phyloP scores from a whole-genome alignment of 169 alveolate genomes.

The Plasmodium vivax region DNA sequence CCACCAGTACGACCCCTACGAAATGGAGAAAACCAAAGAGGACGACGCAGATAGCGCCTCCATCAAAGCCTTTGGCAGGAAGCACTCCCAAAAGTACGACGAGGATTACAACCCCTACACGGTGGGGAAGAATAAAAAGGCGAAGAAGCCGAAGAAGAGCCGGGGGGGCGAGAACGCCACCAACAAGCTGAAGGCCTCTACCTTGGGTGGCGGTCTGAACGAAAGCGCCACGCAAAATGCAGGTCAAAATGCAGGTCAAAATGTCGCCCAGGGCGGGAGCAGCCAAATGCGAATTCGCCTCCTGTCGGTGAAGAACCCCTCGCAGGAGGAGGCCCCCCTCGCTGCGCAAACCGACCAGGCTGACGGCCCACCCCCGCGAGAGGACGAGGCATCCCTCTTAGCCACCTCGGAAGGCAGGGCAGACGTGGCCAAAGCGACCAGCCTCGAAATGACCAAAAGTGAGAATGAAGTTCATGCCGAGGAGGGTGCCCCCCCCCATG shows the following conservation, averaged over 20 bases:
- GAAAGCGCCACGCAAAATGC: not conserved
- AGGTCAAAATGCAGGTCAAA: not conserved
- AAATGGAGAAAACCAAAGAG: slow-evolving; percentile 10
- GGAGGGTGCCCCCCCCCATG: not conserved
- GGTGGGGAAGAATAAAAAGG: slow-evolving; percentile 14
- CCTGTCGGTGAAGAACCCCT: not conserved
- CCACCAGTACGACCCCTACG: slow-evolving; percentile 10
- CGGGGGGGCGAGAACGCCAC: not conserved
- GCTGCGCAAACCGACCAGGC: not conserved
- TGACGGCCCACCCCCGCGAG: not conserved
- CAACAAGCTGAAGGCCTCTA: not conserved
- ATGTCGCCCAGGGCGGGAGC: not conserved
- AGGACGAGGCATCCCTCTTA: not conserved
- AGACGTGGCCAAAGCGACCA: not conserved
- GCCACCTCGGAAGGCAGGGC: not conserved
- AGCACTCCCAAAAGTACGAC: slow-evolving; percentile 10
- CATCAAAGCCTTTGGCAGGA: slow-evolving; percentile 5
- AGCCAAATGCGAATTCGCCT: not conserved
- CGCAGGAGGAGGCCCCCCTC: not conserved
- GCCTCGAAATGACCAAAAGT: not conserved
- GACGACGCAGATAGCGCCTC: slow-evolving; percentile 19
- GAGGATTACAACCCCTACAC: slow-evolving; percentile 48
- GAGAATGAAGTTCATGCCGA: not conserved
- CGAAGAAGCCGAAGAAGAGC: slow-evolving; percentile 12
- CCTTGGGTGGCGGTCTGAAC: not conserved